These are phyloP conservation scores for Starmerella kuoi DNA, from an alignment of 805 yeast genomes.

Conservation along the genomic window DNA sequence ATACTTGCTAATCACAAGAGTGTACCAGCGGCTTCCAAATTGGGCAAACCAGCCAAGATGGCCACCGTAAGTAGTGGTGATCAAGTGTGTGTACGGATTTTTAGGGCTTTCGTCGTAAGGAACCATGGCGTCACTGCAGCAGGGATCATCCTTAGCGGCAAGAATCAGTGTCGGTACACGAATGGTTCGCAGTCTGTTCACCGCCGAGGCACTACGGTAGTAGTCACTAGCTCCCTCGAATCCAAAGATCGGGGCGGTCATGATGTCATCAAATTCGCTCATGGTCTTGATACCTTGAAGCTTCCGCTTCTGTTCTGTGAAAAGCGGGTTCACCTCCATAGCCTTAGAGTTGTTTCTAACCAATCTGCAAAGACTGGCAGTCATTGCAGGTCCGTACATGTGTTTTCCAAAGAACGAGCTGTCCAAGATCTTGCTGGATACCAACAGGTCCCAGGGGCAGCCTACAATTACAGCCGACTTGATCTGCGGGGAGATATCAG, in stretches of 20 bases:
- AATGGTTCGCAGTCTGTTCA: slow-evolving; percentile 38
- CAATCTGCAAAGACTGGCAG: slow-evolving; percentile 36
- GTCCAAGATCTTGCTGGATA: slow-evolving; percentile 37
- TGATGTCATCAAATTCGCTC: slow-evolving; percentile 48
- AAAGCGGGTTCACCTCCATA: slow-evolving; percentile 26
- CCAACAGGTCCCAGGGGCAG: slow-evolving; percentile 61
- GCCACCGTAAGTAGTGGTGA: slow-evolving; percentile 61
- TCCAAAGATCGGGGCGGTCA: slow-evolving; percentile 57
- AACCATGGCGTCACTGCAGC: slow-evolving; percentile 41
- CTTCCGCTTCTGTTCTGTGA: slow-evolving; percentile 26
- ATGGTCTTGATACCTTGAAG: slow-evolving; percentile 27
- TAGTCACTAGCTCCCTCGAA: slow-evolving; percentile 52
- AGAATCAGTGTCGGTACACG: slow-evolving; percentile 53
- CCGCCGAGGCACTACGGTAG: slow-evolving; percentile 51
- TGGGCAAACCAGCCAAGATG: slow-evolving; percentile 68
- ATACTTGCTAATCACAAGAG: slow-evolving; percentile 39
- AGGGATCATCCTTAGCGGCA: slow-evolving; percentile 66
- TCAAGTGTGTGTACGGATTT: slow-evolving; percentile 50
- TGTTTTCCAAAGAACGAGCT: slow-evolving; percentile 33
- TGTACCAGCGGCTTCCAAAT: slow-evolving; percentile 53
- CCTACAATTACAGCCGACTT: slow-evolving; percentile 50
- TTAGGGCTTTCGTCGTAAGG: slow-evolving; percentile 40
- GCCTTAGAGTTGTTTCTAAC: slow-evolving; percentile 34
- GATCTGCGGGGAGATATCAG: slow-evolving; percentile 26
- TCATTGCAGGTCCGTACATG: slow-evolving; percentile 42